These are phyloP conservation scores for Mrakia frigida DNA, from an alignment of 768 basidiomycete species.

Conservation along the genomic window DNA sequence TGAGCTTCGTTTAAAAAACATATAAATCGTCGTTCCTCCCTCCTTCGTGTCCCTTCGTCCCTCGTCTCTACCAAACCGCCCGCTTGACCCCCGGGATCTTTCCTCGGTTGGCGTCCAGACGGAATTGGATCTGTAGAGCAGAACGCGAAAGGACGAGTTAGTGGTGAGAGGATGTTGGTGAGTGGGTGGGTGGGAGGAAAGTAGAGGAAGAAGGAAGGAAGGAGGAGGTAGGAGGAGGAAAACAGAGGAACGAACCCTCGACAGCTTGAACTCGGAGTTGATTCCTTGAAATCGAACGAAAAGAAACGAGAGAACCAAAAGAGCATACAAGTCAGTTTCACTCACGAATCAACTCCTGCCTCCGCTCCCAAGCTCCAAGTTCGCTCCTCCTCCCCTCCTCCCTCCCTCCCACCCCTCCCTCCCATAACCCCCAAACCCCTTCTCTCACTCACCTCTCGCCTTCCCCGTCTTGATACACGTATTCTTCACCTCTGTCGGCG, in stretches of 20 bases:
- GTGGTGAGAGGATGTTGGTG: not conserved
- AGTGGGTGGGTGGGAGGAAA: not conserved
- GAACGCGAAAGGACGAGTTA: no score
- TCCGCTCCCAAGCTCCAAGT: not conserved
- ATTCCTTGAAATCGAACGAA: not conserved
- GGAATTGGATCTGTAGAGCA: slow-evolving; percentile 71
- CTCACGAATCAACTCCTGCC: not conserved
- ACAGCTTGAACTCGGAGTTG: slow-evolving; percentile 22
- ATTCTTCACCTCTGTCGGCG: slow-evolving; percentile 83
- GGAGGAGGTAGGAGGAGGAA: not conserved
- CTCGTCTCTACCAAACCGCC: slow-evolving; percentile 68
- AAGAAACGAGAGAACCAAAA: not conserved
- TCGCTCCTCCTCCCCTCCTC: not conserved
- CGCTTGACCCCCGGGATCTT: slow-evolving; percentile 83
- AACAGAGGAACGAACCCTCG: slow-evolving; percentile 11
- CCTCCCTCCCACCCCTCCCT: not conserved
- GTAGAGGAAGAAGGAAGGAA: not conserved
- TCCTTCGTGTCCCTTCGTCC: not conserved
- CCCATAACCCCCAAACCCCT: not conserved
- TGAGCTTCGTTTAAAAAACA: no score
- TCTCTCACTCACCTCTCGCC: slow-evolving; percentile 58
- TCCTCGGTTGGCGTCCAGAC: slow-evolving; percentile 71
- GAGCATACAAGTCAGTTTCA: not conserved
- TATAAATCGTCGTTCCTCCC: not conserved
- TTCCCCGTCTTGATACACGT: slow-evolving; percentile 78